These are phyloP conservation scores for Microglena sp. DNA, from an alignment of 139 green algal genomes.

Conservation along the genomic window DNA sequence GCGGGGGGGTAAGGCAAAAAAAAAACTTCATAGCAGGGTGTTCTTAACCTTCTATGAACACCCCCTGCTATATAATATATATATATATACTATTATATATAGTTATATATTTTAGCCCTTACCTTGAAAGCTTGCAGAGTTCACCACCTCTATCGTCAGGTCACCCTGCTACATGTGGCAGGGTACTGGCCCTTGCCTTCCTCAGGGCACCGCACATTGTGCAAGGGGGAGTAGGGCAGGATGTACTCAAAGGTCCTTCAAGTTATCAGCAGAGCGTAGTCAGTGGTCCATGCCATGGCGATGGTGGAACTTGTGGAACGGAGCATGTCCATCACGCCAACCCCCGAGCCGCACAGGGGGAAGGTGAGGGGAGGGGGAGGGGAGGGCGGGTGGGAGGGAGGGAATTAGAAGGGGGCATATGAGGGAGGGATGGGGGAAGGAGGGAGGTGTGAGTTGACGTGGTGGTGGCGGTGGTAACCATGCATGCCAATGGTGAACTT, in stretches of 20 bases:
- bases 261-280: too few species aligned
- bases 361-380: neutral
- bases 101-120: too few species aligned
- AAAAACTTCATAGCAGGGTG: too few species aligned
- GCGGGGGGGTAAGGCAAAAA: too few species aligned
- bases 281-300: constrained; percentile 71
- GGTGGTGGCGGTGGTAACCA: too few species aligned
- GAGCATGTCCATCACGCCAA: constrained; percentile 91
- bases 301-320: constrained; percentile 95
- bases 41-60: too few species aligned
- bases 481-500: too few species aligned
- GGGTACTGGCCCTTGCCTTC: constrained; percentile 23
- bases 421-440: too few species aligned
- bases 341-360: constrained; percentile 39
- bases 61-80: too few species aligned
- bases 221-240: constrained; percentile 69
- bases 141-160: neutral
- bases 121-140: neutral
- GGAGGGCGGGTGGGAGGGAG: neutral
- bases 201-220: constrained; percentile 73
- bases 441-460: too few species aligned
- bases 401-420: too few species aligned
- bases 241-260: constrained; percentile 68
- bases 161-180: neutral
- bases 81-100: too few species aligned